Base-by-base conservation (phyloP, 2,329 filamentous ascomycete species). In the Neoscytalidium dimidiatum region DNA sequence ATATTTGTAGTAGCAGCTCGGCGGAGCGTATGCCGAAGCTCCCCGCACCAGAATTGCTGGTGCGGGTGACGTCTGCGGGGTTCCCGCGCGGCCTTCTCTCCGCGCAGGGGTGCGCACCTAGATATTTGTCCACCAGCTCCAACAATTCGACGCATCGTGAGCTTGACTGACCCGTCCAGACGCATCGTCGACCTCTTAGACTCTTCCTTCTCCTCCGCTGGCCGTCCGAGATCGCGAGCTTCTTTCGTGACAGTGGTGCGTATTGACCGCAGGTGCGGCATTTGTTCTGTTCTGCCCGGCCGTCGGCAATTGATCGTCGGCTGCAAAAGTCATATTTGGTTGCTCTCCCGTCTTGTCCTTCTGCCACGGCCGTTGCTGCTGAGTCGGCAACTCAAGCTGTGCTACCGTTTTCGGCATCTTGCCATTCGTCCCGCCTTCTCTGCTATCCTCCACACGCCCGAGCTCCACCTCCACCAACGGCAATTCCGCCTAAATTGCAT, bases 1-100 rank as follows among this genome's bases (percentile, higher is more conserved):
- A 60, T 60, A 60, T 60, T 46, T 60, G 56, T 60, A 60, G 56
- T 33, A n/a, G 41, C 17, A 19, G 4, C 5, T 60, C 56, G 56
- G 56, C 56, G 56, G 56, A 60, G 19, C 17, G 38, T 60, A 60
- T 4, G 19, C 56, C 56, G 56, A 56, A 60, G 56, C 56, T 60
- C 56, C 56, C 56, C 38, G 56, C 56, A 46, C 23, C 33, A 23
- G 33, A 52, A 28, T 14, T 41, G 52, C 31, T 33, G 33, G 23
- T 35, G 26, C 56, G 56, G 23, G 38, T 60, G 56, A 60, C 56
- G 56, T 60, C 56, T 60, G 56, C 56, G 56, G 56, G 56, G 56
- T 44, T 46, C 41, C 56, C 41, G 41, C 38, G 41, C 56, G 56
- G 56, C 19, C 4, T 60, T 60, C 56, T 60, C 38, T 60, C 56